Evolutionary conservation across 768 basidiomycete species (phyloP), one percentile per base, ranked within the genome.

Genomic region (Mycena epipterygia): DNA sequence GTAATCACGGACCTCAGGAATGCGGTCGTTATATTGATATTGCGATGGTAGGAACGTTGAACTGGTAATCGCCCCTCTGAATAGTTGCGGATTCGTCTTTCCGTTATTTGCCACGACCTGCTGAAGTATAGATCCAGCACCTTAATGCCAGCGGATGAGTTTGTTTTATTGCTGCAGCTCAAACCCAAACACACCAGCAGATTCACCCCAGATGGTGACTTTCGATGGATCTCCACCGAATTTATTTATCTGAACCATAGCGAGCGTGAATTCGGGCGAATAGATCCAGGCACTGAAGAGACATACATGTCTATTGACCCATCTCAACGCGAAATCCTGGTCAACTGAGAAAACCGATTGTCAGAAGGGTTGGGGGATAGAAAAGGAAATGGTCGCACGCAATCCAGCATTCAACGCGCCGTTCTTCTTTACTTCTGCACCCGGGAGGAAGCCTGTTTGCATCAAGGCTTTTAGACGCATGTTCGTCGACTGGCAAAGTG

Each of bases 121-220:
- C 30, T 82, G 81, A 5, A 82, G 58, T 19, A 82, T 80, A 21
- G 81, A 82, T 12, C 81, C 81, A 2, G 74, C 81, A 19, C 81
- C 81, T 74, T 49, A 16, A 21, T 49, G 46, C 7, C 14, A 46
- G 7, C 7, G 4, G 8, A 7, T 56, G 27, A 60, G 23, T 7
- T 42, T 21, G 7, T 29, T 32, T 27, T 16, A 29, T 17, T 39
- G 17, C 6, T 9, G 17, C 12, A 32, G 21, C 27, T 25, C 29
- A 23, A 35, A 27, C 32, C 23, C 16, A 52, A 1, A 63, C 58
- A 25, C 16, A 73, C 75, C 76, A 12, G 73, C 73, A 19, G 67
- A 72, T 51, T 76, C 62, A 2, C 76, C 76, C 76, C 74, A 76
- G 25, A 77, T 75, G 5, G 75, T 76, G n/a, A 77, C 74, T 39